A percentile compares a stretch with the other conserved stretches of the same genome.
phyloP scores from a whole-genome alignment of 768 basidiomycete genomes.

The Termitomyces sp. region DNA sequence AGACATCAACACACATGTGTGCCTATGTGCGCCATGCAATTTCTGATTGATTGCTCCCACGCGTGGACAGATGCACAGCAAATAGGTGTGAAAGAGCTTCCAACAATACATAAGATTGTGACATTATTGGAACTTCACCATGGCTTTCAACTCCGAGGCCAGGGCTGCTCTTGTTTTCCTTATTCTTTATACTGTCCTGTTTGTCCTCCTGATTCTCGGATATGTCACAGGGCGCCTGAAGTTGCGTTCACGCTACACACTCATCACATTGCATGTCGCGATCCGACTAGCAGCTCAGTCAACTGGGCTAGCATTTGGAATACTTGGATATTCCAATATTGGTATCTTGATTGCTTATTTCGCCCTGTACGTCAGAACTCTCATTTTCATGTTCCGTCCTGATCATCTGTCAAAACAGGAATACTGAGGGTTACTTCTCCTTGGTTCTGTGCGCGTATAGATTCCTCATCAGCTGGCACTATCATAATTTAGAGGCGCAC shows the following conservation, averaged over 20 bases:
- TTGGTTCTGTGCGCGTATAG: slow-evolving; percentile 28
- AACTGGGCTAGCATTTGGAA: slow-evolving; percentile 28
- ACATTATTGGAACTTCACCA: not conserved
- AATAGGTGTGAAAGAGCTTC: not conserved
- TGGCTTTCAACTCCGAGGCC: slow-evolving; percentile 19
- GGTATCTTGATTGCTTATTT: slow-evolving; percentile 26
- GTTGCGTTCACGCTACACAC: slow-evolving; percentile 25
- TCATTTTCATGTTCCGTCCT: not conserved
- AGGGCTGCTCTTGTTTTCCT: slow-evolving; percentile 27
- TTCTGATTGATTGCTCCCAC: too few relatives aligned
- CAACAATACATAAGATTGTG: not conserved
- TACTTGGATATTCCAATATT: slow-evolving; percentile 22
- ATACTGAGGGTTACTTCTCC: slow-evolving; percentile 27
- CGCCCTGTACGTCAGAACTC: slow-evolving; percentile 11
- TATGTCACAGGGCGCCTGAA: slow-evolving; percentile 22
- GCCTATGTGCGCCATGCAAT: not conserved
- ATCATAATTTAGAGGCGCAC: slow-evolving; percentile 23
- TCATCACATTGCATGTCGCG: slow-evolving; percentile 25
- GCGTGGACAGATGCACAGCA: not conserved
- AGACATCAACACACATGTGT: not conserved
- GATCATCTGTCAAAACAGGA: slow-evolving; percentile 5
- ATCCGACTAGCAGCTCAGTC: slow-evolving; percentile 29
- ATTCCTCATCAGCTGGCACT: slow-evolving; percentile 30
- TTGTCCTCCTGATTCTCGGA: slow-evolving; percentile 21
- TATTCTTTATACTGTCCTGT: slow-evolving; percentile 25